Conservation (phyloP, 306 rosid genomes). For the Castanea sativa region DNA sequence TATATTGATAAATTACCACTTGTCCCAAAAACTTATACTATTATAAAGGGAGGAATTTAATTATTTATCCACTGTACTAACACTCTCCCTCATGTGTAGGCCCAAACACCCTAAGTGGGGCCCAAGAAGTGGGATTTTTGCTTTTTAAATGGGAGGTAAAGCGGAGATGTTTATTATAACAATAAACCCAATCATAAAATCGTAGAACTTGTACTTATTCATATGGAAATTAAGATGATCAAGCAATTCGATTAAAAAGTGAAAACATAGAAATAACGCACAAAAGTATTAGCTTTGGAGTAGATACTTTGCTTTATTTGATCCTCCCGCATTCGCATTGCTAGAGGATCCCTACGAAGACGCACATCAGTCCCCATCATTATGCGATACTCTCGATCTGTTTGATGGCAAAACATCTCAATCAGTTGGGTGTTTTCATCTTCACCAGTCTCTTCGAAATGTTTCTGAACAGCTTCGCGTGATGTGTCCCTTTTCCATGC, state of each 20-base stretch:
- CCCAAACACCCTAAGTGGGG: too few relatives aligned
- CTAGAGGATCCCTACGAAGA: constrained; percentile 83
- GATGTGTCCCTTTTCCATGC: constrained; percentile 90
- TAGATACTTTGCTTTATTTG: constrained; percentile 91
- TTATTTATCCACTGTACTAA: too few relatives aligned
- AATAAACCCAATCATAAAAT: background rate
- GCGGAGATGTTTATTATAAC: too few relatives aligned
- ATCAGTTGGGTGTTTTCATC: constrained; percentile 75
- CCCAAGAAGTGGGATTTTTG: too few relatives aligned
- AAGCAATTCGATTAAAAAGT: constrained; percentile 14
- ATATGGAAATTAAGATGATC: constrained; percentile 3
- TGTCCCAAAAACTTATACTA: too few relatives aligned
- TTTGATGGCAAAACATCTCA: constrained; percentile 83
- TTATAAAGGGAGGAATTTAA: too few relatives aligned
- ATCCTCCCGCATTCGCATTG: constrained; percentile 93
- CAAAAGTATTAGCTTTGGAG: constrained; percentile 36
- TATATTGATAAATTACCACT: background rate
- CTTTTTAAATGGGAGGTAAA: too few relatives aligned
- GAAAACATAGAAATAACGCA: constrained; percentile 19
- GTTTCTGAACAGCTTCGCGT: constrained; percentile 75
- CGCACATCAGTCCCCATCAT: constrained; percentile 99
- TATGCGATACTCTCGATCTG: constrained; percentile 85
- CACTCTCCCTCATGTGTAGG: too few relatives aligned
- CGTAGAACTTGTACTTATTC: too few relatives aligned
- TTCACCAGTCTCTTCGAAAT: constrained; percentile 95